These are phyloP conservation scores for Mollisia scopiformis DNA, from an alignment of 2,329 filamentous ascomycete species.

Conservation along the genomic window DNA sequence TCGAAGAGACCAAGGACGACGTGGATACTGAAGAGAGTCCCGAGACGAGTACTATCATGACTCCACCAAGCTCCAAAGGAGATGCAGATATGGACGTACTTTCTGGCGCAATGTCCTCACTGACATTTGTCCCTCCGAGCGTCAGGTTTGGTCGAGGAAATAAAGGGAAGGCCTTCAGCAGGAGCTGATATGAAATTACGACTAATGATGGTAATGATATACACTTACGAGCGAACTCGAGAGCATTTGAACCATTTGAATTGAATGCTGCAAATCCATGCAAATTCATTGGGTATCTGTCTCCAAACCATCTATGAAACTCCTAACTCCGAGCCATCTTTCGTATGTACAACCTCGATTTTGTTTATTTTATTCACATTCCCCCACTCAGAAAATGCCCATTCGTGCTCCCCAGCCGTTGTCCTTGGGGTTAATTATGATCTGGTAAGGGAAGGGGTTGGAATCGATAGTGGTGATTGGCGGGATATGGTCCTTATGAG, in stretches of 20 bases:
- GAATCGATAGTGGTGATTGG: constrained; percentile 90
- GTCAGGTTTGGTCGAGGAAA: constrained; percentile 57
- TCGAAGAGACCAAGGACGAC: background rate
- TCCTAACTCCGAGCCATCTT: constrained; percentile 3
- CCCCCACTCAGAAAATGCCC: constrained; percentile 53
- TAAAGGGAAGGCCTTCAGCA: constrained; percentile 34
- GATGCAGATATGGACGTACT: constrained; percentile 59
- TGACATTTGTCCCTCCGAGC: constrained; percentile 71
- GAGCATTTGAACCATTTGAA: background rate
- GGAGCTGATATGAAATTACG: constrained; percentile 21
- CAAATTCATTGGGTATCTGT: constrained; percentile 34
- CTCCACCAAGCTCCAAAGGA: constrained; percentile 20
- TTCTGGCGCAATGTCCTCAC: constrained; percentile 68
- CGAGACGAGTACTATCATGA: constrained; percentile 33
- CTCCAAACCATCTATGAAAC: constrained; percentile 30
- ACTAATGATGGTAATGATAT: constrained; percentile 5
- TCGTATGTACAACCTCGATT: constrained; percentile 20
- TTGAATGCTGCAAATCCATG: constrained; percentile 12
- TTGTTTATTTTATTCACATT: background rate
- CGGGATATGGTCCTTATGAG: constrained; percentile 93
- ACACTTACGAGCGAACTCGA: constrained; percentile 1
- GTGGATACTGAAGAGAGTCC: constrained; percentile 8
- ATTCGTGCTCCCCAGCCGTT: constrained; percentile 80
- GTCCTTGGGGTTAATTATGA: constrained; percentile 82
- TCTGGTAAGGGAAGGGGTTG: constrained; percentile 95